Evolutionary conservation across 768 basidiomycete species (phyloP), one percentile per base, ranked within the genome.

Genomic region (Tricholomella constricta): DNA sequence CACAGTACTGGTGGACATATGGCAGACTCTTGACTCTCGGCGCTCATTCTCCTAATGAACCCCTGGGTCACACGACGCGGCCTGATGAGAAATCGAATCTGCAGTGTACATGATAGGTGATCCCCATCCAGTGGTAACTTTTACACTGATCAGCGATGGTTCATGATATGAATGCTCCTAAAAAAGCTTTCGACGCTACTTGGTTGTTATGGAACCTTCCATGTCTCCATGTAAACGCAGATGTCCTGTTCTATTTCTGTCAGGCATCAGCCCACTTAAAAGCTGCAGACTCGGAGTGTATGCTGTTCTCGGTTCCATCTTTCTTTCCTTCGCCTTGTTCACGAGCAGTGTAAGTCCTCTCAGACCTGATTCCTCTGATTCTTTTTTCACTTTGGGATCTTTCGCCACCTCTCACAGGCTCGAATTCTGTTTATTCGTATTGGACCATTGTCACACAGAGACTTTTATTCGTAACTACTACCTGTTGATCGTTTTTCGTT

Each of bases 281-380:
- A 26, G 31, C 9, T 25, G 10, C 14, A 12, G n/a, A n/a, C n/a
- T n/a, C n/a, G n/a, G n/a, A n/a, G n/a, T n/a, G n/a, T n/a, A n/a
- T n/a, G n/a, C n/a, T n/a, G n/a, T n/a, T n/a, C 17, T 22, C 12
- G 27, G 48, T 37, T 52, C 46, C 32, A 57, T 48, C 48, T 43
- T 53, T 55, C 60, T 60, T 61, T 46, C 64, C 62, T 56, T 66
- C 67, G 14, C 43, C 66, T 64, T 68, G 53, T 65, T 58, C 54
- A 61, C 72, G 79, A 81, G 78, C 78, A 74, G 78, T 67, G 78
- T 79, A 29, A 56, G 75, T 69, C 48, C 10, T 40, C 15, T 31
- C 15, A 34, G 19, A 27, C 41, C 10, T 25, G 32, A 29, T 32
- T 27, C 17, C 29, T 17, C 37, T 17, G 14, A 34, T 31, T 19